Conservation (phyloP, 345 rosid genomes). For the Syzygium grande region DNA sequence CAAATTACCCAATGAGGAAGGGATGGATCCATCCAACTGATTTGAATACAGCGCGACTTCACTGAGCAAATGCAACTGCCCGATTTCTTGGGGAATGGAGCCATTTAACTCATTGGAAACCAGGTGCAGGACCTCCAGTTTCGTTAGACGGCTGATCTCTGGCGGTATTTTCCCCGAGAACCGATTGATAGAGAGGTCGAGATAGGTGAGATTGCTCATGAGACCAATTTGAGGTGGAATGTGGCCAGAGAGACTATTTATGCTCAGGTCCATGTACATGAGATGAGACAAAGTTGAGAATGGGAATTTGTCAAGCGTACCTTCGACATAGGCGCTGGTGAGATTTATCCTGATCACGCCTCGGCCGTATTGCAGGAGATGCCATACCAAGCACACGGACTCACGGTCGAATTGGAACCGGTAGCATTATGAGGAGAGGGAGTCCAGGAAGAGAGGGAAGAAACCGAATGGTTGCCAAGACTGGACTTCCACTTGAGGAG, state of each 20-base stretch:
- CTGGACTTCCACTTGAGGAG: constrained; percentile 10
- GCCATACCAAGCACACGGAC: constrained; percentile 14
- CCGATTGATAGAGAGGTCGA: constrained; percentile 5
- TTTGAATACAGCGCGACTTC: constrained; percentile 5
- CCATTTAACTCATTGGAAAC: neutral
- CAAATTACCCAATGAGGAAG: constrained; percentile 7
- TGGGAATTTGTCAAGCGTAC: constrained; percentile 14
- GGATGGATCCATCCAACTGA: constrained; percentile 13
- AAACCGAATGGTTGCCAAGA: constrained; percentile 2
- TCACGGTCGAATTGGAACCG: neutral
- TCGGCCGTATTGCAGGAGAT: constrained; percentile 1
- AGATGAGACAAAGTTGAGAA: constrained; percentile 18
- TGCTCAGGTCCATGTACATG: constrained; percentile 4
- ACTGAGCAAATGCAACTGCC: constrained; percentile 6
- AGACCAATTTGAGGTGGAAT: constrained; percentile 14
- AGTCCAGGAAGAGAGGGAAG: constrained; percentile 11
- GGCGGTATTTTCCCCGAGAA: constrained; percentile 2
- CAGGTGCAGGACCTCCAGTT: neutral
- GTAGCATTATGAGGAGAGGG: neutral
- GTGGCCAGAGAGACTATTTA: constrained; percentile 9
- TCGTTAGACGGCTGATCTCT: neutral
- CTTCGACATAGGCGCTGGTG: neutral
- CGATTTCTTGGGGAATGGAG: neutral
- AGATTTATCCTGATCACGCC: constrained; percentile 1
- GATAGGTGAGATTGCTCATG: constrained; percentile 6